Conservation (phyloP, 2,329 filamentous ascomycete genomes). For the Colletotrichum scovillei region DNA sequence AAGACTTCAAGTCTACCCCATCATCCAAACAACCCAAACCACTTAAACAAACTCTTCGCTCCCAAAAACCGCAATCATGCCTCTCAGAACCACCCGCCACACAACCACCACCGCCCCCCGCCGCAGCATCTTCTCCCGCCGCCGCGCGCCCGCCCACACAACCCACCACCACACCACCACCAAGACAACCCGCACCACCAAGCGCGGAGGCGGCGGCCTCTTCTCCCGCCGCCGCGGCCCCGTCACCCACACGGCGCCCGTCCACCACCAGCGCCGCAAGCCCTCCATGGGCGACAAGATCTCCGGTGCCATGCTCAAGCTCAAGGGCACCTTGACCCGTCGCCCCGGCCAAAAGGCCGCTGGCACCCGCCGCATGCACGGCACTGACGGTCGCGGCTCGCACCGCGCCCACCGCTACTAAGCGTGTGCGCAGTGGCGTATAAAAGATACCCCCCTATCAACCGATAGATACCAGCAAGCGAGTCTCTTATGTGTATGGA, state of each 20-base stretch:
- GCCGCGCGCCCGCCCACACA: slow-evolving; percentile 38
- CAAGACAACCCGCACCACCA: slow-evolving; percentile 45
- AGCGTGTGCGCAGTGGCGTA: not conserved
- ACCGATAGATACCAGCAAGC: not conserved
- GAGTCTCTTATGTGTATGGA: slow-evolving; percentile 7
- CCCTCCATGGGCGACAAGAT: slow-evolving; percentile 81
- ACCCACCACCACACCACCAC: slow-evolving; percentile 38
- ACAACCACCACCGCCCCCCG: slow-evolving; percentile 37
- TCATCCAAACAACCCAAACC: slow-evolving; percentile 12
- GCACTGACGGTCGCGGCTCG: slow-evolving; percentile 76
- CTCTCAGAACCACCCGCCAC: slow-evolving; percentile 41
- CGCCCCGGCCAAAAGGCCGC: slow-evolving; percentile 75
- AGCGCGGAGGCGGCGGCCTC: slow-evolving; percentile 49
- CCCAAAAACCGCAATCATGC: slow-evolving; percentile 43
- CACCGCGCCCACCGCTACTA: slow-evolving; percentile 46
- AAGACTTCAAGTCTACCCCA: slow-evolving; percentile 2
- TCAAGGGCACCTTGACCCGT: slow-evolving; percentile 76
- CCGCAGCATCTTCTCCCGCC: slow-evolving; percentile 39
- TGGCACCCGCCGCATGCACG: slow-evolving; percentile 78
- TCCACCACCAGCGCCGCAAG: slow-evolving; percentile 75
- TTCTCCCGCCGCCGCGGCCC: slow-evolving; percentile 50
- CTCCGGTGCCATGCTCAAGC: slow-evolving; percentile 78
- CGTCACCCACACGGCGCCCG: slow-evolving; percentile 43
- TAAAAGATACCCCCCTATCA: not conserved
- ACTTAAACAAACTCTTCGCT: not conserved